Base-by-base conservation (phyloP, 2,329 filamentous ascomycete species). In the Emericellopsis cladophorae region DNA sequence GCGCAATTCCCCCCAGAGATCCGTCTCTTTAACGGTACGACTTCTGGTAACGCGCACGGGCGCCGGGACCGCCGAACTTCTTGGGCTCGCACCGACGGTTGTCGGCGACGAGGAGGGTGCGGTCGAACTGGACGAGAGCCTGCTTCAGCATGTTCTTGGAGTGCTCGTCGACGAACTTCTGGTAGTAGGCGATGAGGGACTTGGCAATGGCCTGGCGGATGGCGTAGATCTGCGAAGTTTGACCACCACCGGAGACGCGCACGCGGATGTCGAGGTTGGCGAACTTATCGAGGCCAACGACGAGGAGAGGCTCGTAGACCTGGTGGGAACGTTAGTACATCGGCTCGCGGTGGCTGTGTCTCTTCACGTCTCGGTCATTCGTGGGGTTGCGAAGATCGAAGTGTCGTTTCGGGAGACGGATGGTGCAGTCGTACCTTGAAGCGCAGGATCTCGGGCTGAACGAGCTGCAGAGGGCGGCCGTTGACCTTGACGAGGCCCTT, bases 151-250 rank as follows among this genome's bases (percentile, higher is more conserved):
- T 78, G 81, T 96, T 95, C 85, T 98, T 98, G 76, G 84, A 87
- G 84, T 96, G 89, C 84, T 98, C 92, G 66, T 98, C 92, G 71
- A 96, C 87, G 75, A 82, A 98, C 80, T 98, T 95, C 76, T 95
- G 90, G 84, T 95, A 96, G 84, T 95, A 95, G 70, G 88, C 61
- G 55, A 65, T 61, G 45, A 65, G 54, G 46, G 60, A 57, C 81
- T 96, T 98, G 75, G 89, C 81, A 65, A 98, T 96, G 60, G 92
- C 90, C 76, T 98, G 92, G 60, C 92, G 88, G 77, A 96, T 87
- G 66, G 92, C 92, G 73, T 96, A 95, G 71, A 95, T 79, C 72
- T 95, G 89, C 47, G 86, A 94, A 53, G 84, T 89, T 79, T 96
- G 90, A 74, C 90, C 92, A 85, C 92, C 92, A 67, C 92, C 92